Base-by-base conservation (phyloP, 148 eudicot species). In the Chenopodium berlandieri region DNA sequence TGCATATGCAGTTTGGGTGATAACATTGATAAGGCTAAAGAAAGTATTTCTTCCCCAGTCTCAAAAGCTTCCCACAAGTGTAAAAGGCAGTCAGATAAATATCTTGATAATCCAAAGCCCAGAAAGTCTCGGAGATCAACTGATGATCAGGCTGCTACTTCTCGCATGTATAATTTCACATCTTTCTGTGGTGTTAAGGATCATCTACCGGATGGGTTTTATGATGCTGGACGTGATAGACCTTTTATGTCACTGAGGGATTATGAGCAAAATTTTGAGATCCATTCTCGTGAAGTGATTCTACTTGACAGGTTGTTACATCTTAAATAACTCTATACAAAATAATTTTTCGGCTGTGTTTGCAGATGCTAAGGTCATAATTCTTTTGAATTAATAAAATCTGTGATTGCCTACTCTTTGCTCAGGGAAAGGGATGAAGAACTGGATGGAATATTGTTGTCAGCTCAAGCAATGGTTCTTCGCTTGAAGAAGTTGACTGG, bases 171-270 rank as follows among this genome's bases (percentile, higher is more conserved):
- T 81, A 94, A 84, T 83, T 83, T 78, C 32, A 81, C 66, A 75
- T 96, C 99, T n/a, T 90, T 92, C 82, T 96, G 99, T 85, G 86
- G 98, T 77, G 73, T 87, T 79, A 89, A 90, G 68, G 99, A 96
- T 82, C 81, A 78, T 87, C 84, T 96, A 62, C 90, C 94, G 34
- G 99, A 96, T 88, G 99, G 99, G 27, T 96, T 96, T 84, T 96
- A 91, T 91, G 99, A 96, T 88, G 99, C 98, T n/a, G 99, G 99
- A 34, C 89, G 99, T 60, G 97, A 93, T 86, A 91, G 97, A 19
- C 99, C 99, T 47, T 96, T 96, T 77, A 86, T 90, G 94, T 85
- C 93, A 23, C 88, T 94, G n/a, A 69, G 71, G 71, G 88, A 83
- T 63, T 93, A 96, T 82, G 97, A 94, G 84, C 83, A 88, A 78